A percentile compares a stretch with the other conserved stretches of the same genome.
phyloP scores from a whole-genome alignment of 768 basidiomycete genomes.

The Podaxis sp. region DNA sequence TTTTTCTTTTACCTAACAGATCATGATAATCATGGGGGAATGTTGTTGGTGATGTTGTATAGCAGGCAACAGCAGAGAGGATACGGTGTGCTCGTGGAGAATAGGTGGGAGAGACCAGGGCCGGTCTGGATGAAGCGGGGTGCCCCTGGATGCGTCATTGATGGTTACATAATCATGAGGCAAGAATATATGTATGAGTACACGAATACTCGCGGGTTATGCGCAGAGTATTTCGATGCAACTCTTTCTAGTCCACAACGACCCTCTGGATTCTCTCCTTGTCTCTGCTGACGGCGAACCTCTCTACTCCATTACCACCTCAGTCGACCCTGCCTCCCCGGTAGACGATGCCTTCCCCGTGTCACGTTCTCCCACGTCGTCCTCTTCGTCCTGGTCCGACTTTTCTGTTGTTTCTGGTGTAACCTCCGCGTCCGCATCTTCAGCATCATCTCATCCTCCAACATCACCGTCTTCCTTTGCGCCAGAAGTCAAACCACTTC shows the following conservation, averaged over 20 bases:
- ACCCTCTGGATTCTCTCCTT: constrained; percentile 35
- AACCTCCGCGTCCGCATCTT: background rate
- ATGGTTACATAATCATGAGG: background rate
- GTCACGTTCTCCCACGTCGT: background rate
- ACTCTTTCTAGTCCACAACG: constrained; percentile 37
- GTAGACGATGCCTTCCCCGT: background rate
- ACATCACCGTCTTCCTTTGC: background rate
- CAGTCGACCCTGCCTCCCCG: background rate
- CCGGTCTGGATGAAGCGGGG: background rate
- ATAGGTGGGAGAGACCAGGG: background rate
- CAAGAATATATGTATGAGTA: background rate
- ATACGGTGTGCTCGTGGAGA: background rate
- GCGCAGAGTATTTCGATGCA: constrained; percentile 24
- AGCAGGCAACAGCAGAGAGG: background rate
- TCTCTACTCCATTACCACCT: constrained; percentile 33
- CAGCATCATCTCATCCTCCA: background rate
- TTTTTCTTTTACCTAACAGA: too few species aligned
- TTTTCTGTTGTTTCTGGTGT: background rate
- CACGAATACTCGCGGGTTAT: background rate
- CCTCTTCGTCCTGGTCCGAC: background rate
- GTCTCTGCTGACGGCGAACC: constrained; percentile 32
- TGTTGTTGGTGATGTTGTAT: background rate
- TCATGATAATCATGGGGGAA: too few species aligned
- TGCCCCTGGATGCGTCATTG: background rate
- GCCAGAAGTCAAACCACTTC: background rate